Conservation (phyloP, 2,329 filamentous ascomycete species). For the Meredithiella fracta region DNA sequence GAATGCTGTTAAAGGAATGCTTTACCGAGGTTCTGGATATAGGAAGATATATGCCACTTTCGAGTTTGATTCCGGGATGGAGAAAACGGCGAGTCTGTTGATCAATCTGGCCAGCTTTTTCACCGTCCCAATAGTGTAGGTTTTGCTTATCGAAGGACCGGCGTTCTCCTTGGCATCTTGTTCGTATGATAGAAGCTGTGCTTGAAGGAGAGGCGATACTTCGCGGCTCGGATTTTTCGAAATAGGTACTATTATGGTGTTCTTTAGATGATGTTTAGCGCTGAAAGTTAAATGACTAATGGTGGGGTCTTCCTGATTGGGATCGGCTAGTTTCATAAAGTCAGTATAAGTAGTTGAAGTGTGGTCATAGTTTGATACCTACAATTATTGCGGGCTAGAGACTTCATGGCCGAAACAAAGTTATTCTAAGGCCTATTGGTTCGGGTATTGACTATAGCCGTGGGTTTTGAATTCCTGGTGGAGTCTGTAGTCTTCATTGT, state of each 20-base stretch:
- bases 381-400: slow-evolving; percentile 12
- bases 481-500: not conserved
- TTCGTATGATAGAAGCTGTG: too few species aligned
- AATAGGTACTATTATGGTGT: not conserved
- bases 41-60: not conserved
- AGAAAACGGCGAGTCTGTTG: not conserved
- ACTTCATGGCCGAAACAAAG: slow-evolving; percentile 14
- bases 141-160: not conserved
- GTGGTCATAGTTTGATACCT: not conserved
- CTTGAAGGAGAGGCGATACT: not conserved
- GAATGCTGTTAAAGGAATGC: slow-evolving; percentile 13
- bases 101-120: not conserved
- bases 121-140: not conserved
- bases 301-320: not conserved
- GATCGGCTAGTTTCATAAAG: not conserved
- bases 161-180: slow-evolving; percentile 1
- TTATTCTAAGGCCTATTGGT: slow-evolving; percentile 12
- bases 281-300: not conserved
- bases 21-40: not conserved
- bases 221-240: not conserved
- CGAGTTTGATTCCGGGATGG: not conserved
- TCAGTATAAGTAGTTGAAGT: not conserved
- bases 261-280: not conserved
- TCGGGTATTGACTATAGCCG: not conserved
- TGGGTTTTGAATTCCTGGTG: not conserved